Base-by-base conservation (phyloP, 805 yeast genomes). In the Candida maesae region DNA sequence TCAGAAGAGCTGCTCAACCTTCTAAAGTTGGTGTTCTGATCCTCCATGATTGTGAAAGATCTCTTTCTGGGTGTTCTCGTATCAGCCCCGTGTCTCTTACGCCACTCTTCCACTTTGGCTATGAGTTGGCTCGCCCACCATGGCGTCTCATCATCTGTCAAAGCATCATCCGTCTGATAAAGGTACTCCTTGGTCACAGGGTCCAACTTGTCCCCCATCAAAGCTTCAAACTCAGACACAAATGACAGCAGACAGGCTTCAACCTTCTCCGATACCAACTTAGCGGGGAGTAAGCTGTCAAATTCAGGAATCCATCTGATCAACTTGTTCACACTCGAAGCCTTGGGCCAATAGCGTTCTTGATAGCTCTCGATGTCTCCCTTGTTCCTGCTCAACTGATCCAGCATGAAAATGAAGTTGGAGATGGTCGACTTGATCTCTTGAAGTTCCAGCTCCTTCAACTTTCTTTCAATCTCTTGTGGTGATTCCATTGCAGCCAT, bases 271-370 rank as follows among this genome's bases (percentile, higher is more conserved):
- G 25, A 18, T 3, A 42, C 38, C 13, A n/a, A 23, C 16, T 31
- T 40, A 9, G 41, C 37, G 1, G 48, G 48, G 12, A 45, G 26
- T 8, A 38, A n/a, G 10, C n/a, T 19, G 10, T 38, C 37, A 27
- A 45, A 45, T n/a, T 30, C 23, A 6, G 48, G 41, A 27, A 41
- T 41, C 19, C 11, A 40, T 2, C 29, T 26, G 6, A 35, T 36
- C 31, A 45, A 26, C 30, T 45, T 45, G 13, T 35, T 42, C 9
- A 24, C 31, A 17, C 36, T 37, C 12, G 42, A 37, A 2, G 30
- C 39, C 24, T 40, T 40, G 2, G 48, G 48, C 48, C 48, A 45
- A n/a, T 33, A 33, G 20, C 28, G 16, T 5, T 38, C 25, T 29
- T 34, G 42, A 26, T 26, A 41, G 18, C 36, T 24, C 16, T 24